These are phyloP conservation scores for Gynochthodes officinalis DNA, from an alignment of 257 asterid species.

Conservation along the genomic window DNA sequence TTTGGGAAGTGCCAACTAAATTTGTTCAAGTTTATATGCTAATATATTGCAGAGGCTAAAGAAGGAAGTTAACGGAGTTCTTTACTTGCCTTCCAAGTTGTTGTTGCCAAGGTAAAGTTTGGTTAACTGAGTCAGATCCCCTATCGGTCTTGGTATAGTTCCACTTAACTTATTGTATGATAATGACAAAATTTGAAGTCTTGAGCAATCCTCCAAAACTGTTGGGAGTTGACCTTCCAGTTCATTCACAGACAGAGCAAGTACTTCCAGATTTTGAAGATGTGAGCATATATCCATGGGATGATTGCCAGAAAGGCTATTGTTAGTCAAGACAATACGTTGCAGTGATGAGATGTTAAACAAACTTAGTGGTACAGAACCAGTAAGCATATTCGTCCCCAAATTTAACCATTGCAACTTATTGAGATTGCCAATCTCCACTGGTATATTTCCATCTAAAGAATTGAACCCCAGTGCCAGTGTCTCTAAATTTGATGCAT, in stretches of 20 bases:
- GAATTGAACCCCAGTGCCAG: conserved; percentile 17
- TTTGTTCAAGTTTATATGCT: no score
- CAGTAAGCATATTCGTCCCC: conserved; percentile 22
- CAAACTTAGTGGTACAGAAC: conserved; percentile 18
- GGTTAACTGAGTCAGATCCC: conserved; percentile 29
- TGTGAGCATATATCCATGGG: conserved; percentile 21
- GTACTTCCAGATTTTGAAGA: conserved; percentile 18
- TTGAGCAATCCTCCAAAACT: conserved; percentile 22
- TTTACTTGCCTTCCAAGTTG: conserved; percentile 31
- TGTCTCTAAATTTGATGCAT: conserved; percentile 11
- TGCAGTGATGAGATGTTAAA: conserved; percentile 19
- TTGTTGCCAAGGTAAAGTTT: conserved; percentile 26
- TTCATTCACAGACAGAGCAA: conserved; percentile 18
- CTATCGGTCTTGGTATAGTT: conserved; percentile 30
- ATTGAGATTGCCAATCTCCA: conserved; percentile 26
- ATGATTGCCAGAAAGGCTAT: conserved; percentile 26
- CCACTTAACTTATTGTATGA: conserved; percentile 33
- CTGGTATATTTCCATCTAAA: conserved; percentile 24
- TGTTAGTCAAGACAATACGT: conserved; percentile 9
- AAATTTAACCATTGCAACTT: conserved; percentile 21
- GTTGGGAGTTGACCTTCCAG: conserved; percentile 31
- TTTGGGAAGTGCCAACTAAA: no score
- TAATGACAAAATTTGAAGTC: conserved; percentile 23
- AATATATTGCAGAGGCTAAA: not conserved
- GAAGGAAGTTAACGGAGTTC: not conserved